These are phyloP conservation scores for Neohortaea acidophila DNA, from an alignment of 495 filamentous ascomycete genomes.

Conservation along the genomic window DNA sequence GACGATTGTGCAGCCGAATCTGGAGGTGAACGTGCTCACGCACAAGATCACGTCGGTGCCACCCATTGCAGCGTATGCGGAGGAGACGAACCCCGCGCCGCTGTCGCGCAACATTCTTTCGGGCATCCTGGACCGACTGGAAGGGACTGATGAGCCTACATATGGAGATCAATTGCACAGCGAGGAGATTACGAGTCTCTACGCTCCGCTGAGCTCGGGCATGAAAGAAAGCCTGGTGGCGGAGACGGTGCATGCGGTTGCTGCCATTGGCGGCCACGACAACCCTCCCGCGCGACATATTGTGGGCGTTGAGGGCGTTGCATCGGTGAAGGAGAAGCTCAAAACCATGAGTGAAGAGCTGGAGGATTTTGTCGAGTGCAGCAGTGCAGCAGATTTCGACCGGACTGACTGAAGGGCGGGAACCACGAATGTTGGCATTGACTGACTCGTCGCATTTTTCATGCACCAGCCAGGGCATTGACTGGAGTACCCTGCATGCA, in stretches of 20 bases:
- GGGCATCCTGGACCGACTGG: conserved; percentile 47
- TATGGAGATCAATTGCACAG: conserved; percentile 28
- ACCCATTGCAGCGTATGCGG: conserved; percentile 55
- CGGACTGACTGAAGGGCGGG: conserved; percentile 30
- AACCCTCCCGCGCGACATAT: conserved; percentile 92
- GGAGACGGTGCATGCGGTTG: conserved; percentile 85
- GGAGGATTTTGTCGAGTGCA: conserved; percentile 88
- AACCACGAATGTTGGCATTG: too few species aligned
- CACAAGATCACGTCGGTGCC: conserved; percentile 75
- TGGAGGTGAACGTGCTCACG: conserved; percentile 70
- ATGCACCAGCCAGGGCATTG: too few species aligned
- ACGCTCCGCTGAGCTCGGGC: conserved; percentile 49
- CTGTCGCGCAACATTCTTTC: conserved; percentile 65
- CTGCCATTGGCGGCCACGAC: conserved; percentile 83
- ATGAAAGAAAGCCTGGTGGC: conserved; percentile 55
- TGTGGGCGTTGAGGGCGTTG: conserved; percentile 78
- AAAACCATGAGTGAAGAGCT: conserved; percentile 92
- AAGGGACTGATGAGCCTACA: conserved; percentile 23
- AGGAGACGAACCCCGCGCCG: conserved; percentile 59
- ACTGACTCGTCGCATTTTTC: too few species aligned
- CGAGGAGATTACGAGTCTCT: conserved; percentile 50
- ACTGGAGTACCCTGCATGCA: too few species aligned
- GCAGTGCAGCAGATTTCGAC: conserved; percentile 69
- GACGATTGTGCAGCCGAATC: conserved; percentile 80
- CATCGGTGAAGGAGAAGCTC: conserved; percentile 84